Evolutionary conservation across 2,329 filamentous ascomycete species (phyloP), one percentile per base, ranked within the genome.

Genomic region (Microdochium paspali): DNA sequence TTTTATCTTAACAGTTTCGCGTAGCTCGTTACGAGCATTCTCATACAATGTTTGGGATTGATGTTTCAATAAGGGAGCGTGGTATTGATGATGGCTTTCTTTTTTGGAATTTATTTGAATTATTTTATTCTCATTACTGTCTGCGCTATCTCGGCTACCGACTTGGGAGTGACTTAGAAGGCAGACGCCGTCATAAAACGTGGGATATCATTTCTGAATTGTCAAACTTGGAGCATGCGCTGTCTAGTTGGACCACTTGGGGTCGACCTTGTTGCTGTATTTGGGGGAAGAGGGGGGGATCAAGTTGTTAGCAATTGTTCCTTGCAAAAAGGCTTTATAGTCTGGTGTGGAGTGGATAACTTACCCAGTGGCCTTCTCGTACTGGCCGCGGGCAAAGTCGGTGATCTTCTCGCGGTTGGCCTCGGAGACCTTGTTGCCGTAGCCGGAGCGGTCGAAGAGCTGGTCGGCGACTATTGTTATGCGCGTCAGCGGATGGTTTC

Each of bases 301-400:
- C 42, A 21, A 26, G n/a, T 21, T 40, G n/a, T 23, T 18, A 48
- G 47, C 45, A 5, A 23, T n/a, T n/a, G n/a, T n/a, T n/a, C n/a
- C n/a, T n/a, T n/a, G n/a, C n/a, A n/a, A n/a, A n/a, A n/a, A n/a
- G n/a, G n/a, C n/a, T n/a, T n/a, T n/a, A n/a, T n/a, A n/a, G n/a
- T n/a, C n/a, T n/a, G n/a, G n/a, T n/a, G n/a, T n/a, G n/a, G n/a
- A n/a, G n/a, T n/a, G n/a, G n/a, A n/a, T n/a, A 13, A 40, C 35
- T 21, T 45, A 67, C 64, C 66, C 67, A 24, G 66, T 66, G 4
- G 53, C 30, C 60, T 69, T 69, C 59, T 70, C 66, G 49, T 63
- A 65, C 15, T 52, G 49, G 15, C 49, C 47, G 18, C 67, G 64
- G 7, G 55, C 53, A 10, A 52, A 57, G 45, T 65, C 61, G 40